Base-by-base conservation (phyloP, 331 rosid species). In the Pyrus hybrid region DNA sequence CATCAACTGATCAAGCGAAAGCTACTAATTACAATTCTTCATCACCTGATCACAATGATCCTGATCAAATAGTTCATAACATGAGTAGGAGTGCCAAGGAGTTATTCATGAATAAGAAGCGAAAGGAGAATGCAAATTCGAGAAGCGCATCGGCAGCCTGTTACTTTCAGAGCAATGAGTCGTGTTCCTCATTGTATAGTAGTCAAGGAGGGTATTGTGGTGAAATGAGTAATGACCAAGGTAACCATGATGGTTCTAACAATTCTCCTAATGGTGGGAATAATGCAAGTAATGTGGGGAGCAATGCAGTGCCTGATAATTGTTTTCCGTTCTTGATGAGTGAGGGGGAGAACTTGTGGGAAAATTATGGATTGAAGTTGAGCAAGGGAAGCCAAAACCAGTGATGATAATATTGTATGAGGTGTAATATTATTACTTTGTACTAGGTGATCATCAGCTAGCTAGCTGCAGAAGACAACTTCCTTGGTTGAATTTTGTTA, bases 261-360 rank as follows among this genome's bases (percentile, higher is more conserved):
- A 26, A 64, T 64, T 85, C 93, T 23, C 90, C 96, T 53, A 58
- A 23, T 23, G 6, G 64, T 58, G 28, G 64, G 64, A 58, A 58
- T 58, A 58, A 86, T 77, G 84, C 94, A 35, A 87, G 92, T 73
- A 88, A 94, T 73, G 84, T 74, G 11, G 89, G 78, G 4, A 87
- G 82, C 12, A 84, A 79, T 71, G 85, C 80, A 57, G 87, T 80
- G 80, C 81, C 81, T 0, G 91, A 91, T 10, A 81, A 76, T 26
- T 88, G 96, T 64, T 94, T 87, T 80, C 92, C 93, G 5, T 94
- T 92, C 82, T 79, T 94, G 82, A 84, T 94, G 85, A 79, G 79
- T 18, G 93, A 90, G 37, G 90, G 88, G 71, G 97, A 87, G 18
- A 86, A 86, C 57, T 77, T 92, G 89, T 94, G 97, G 97, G 92